Evolutionary conservation across 83 land plant genomes (phyloP), one percentile per base, ranked within the genome.

Genomic region (Thuja plicata): DNA sequence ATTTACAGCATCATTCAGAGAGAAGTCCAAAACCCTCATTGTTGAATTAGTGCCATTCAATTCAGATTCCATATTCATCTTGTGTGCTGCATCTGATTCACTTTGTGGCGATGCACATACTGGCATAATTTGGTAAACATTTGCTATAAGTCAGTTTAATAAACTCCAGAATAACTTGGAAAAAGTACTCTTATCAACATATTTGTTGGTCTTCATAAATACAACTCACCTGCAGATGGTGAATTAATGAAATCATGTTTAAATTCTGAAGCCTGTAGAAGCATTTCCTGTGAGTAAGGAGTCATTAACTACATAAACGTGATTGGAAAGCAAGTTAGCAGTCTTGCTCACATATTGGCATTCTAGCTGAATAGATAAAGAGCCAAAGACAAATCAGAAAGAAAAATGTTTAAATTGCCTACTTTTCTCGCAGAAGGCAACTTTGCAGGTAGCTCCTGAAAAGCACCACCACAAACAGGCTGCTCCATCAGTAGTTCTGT

Each of bases 201-300:
- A 34, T 74, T 34, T 15, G 12, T 30, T n/a, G 27, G 45, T 8
- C 46, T 79, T 40, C 37, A 82, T 24, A 82, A 45, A 83, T 24
- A 83, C 1, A 8, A 83, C 32, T 46, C 55, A 83, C 85, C 85
- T 41, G 54, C 35, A 83, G 85, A 43, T 46, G 17, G 35, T 8
- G 85, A 83, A 17, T 83, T 83, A 13, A 1, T n/a, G 43, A 83
- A 83, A 45, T 27, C 85, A 3, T 27, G 13, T 83, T 15, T 83
- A n/a, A 46, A 83, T 27, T 30, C 85, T 11, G n/a, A 34, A 48
- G 16, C 85, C 52, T 83, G 54, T 12, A 45, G 35, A 83, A 83
- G 85, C 32, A 34, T 83, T 48, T 83, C 43, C 13, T 48, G 85
- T 83, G 85, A 83, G 52, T 40, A 19, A 46, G 85, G 85, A 83